Evolutionary conservation across 345 rosid genomes (phyloP), one percentile per base, ranked within the genome.

Genomic region (Camelina laxa): DNA sequence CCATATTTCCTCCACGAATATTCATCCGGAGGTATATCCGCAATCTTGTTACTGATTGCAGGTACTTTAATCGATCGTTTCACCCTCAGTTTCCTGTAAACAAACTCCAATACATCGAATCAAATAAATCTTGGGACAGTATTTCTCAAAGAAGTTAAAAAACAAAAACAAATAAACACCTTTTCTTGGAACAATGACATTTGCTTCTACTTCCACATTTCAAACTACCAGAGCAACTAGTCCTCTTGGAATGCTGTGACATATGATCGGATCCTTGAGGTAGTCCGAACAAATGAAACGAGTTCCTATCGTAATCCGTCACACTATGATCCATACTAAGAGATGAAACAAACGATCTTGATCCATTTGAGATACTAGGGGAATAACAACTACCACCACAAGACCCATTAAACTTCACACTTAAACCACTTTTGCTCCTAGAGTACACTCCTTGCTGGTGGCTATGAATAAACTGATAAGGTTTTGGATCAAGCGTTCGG

Each of bases 1-100:
- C 96, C 92, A 58, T 89, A 89, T 68, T 90, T 90, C 63, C 92
- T 84, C 96, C 96, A 90, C 10, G 92, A 85, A 22, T 80, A 88
- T 66, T 90, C 92, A 84, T 90, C 92, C 2, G 91, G 86, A 58
- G 96, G 96, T 69, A 90, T 74, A 83, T 90, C 91, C 3, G 92
- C 92, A 60, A 86, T 80, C 84, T 83, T 90, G 85, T 88, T 88
- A 69, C 96, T 90, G 6, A 90, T 85, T 22, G 96, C 92, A 35
- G 92, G 91, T 39, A 87, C 91, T 76, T 86, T 88, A 35, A 90
- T 88, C 2, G 92, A 75, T 77, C 89, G 77, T 75, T 85, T 88
- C 54, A 88, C 74, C 73, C 86, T 85, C 30, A 81, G 59, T 83
- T 87, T 90, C 82, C 96, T 87, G 53, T 30, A 68, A 77, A 74